A percentile compares a stretch with the other conserved stretches of the same genome.
phyloP scores from a whole-genome alignment of 73 alveolate species.

The Urostyla sp. region DNA sequence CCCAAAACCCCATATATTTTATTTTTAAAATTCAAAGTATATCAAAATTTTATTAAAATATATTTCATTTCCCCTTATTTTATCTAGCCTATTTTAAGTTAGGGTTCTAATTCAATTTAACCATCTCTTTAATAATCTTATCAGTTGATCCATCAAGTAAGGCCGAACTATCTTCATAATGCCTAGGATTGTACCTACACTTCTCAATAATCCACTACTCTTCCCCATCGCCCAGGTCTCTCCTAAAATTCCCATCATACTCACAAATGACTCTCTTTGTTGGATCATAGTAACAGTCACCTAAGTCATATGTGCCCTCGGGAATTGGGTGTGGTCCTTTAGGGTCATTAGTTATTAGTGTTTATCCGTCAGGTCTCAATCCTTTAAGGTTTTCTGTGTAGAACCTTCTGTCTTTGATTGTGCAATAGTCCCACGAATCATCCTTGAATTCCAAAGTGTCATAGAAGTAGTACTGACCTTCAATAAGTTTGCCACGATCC shows the following conservation, averaged over 20 bases:
- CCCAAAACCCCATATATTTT: too few relatives aligned
- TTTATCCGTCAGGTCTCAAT: conserved; percentile 85
- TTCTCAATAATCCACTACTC: conserved; percentile 91
- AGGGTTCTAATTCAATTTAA: conserved; percentile 68
- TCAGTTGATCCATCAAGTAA: conserved; percentile 84
- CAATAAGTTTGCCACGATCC: conserved; percentile 89
- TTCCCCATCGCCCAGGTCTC: conserved; percentile 90
- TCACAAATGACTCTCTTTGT: conserved; percentile 88
- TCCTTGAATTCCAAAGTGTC: conserved; percentile 86
- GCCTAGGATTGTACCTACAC: conserved; percentile 89
- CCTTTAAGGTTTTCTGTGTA: conserved; percentile 86
- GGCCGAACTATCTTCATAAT: conserved; percentile 74
- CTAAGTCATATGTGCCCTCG: conserved; percentile 96
- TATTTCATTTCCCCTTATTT: conserved; percentile 29
- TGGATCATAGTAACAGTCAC: conserved; percentile 96
- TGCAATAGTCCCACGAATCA: conserved; percentile 88
- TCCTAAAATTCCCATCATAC: conserved; percentile 82
- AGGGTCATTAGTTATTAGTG: conserved; percentile 84
- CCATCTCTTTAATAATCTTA: conserved; percentile 79
- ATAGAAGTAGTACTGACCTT: conserved; percentile 87
- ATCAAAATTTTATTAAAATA: too few relatives aligned
- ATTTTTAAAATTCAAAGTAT: too few relatives aligned
- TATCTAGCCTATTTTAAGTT: conserved; percentile 46
- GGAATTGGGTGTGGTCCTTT: conserved; percentile 87
- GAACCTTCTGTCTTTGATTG: conserved; percentile 87